phyloP scores from a whole-genome alignment of 345 rosid species.

The Arabidopsis suecica region DNA sequence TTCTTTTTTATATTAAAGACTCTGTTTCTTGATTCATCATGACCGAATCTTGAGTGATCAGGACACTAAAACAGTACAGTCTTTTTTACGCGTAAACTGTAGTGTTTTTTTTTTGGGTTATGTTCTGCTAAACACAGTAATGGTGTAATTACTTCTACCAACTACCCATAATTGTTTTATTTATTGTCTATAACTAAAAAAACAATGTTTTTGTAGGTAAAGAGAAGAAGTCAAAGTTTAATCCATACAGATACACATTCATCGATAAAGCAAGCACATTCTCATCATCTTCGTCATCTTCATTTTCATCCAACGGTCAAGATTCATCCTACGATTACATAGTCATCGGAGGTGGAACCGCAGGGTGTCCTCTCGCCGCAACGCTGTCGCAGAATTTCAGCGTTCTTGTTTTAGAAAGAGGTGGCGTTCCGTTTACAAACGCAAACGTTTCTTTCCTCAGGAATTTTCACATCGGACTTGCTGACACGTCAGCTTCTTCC shows the following conservation, averaged over 20 bases:
- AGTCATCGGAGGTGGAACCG: conserved; percentile 94
- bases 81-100: conserved; percentile 21
- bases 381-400: conserved; percentile 80
- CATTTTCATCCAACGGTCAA: conserved; percentile 54
- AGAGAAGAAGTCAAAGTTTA: conserved; percentile 43
- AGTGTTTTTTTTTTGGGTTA: not conserved
- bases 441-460: conserved; percentile 80
- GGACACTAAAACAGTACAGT: conserved; percentile 28
- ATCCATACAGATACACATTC: conserved; percentile 65
- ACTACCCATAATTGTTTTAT: conserved; percentile 6
- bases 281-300: conserved; percentile 62
- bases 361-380: conserved; percentile 94
- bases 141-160: conserved; percentile 42
- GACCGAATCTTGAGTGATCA: conserved; percentile 24
- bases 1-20: not conserved
- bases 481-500: conserved; percentile 76
- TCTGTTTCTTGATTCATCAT: conserved; percentile 21
- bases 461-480: conserved; percentile 82
- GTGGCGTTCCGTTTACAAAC: conserved; percentile 91
- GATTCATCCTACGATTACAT: conserved; percentile 72
- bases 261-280: conserved; percentile 84
- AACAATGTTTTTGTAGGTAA: conserved; percentile 3
- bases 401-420: conserved; percentile 91
- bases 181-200: not conserved
- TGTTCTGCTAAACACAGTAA: conserved; percentile 19